These are phyloP conservation scores for Grosmannia clavigera DNA, from an alignment of 2,329 filamentous ascomycete species.

Conservation along the genomic window DNA sequence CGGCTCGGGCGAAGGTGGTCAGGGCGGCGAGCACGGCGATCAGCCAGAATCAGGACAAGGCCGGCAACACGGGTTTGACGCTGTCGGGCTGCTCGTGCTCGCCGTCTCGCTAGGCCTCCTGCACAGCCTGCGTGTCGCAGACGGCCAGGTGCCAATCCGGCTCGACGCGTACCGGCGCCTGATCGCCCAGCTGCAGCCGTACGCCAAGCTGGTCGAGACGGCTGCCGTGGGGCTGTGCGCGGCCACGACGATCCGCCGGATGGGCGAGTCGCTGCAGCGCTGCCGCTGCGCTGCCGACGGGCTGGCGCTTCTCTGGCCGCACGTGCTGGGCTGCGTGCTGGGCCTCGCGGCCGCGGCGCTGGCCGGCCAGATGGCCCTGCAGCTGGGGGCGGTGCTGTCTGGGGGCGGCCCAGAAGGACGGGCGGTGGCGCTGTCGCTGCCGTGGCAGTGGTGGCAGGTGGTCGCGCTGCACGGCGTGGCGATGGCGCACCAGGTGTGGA, in stretches of 20 bases:
- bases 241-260: constrained; percentile 4
- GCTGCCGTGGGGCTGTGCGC: constrained; percentile 7
- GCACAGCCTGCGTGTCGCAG: background rate
- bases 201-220: constrained; percentile 5
- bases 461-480: constrained; percentile 8
- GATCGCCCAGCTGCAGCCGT: constrained; percentile 1
- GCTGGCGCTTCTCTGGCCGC: background rate
- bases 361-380: constrained; percentile 8
- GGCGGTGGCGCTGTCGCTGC: background rate
- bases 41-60: background rate
- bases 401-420: too few relatives aligned
- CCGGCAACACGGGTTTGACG: background rate
- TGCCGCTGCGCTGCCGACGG: background rate
- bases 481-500: constrained; percentile 9
- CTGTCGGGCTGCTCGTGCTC: background rate
- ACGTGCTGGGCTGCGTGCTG: constrained; percentile 2
- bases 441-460: constrained; percentile 11
- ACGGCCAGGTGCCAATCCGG: background rate
- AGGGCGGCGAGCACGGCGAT: background rate
- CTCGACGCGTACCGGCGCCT: background rate
- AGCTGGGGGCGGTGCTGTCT: constrained; percentile 2
- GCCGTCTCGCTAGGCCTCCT: background rate
- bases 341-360: constrained; percentile 5
- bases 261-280: constrained; percentile 4
- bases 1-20: constrained; percentile 19